Evolutionary conservation across 345 rosid species (phyloP), one percentile per base, ranked within the genome.

Genomic region (Bruguiera sexangula): DNA sequence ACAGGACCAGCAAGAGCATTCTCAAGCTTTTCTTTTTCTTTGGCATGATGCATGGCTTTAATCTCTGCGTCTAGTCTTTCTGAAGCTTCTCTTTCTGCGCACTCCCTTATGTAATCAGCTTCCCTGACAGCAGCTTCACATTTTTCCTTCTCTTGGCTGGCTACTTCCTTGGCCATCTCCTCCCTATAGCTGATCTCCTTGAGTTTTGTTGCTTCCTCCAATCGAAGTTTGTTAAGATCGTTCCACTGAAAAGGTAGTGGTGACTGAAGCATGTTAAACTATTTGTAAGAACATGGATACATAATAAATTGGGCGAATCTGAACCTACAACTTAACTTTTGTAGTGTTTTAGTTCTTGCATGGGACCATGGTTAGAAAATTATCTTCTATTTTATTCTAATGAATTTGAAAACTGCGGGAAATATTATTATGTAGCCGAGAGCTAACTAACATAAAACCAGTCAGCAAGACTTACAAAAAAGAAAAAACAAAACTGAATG

Each of bases 11-110:
- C 78, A 8, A 90, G 87, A 63, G 85, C 93, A 69, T 75, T 78
- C 75, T 87, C 81, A 26, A 94, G 80, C 69, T 77, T 94, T 63
- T 91, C 91, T 73, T 82, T 94, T 75, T 91, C 96, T 79, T 74
- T 91, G 62, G 79, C 79, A 27, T 82, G 86, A 16, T 50, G 85
- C 70, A 36, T 75, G 6, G 85, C 88, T 82, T 81, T 78, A 76
- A 80, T 78, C 80, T 88, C 96, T 6, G 87, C 93, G 31, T 78
- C 83, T 80, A 51, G 75, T 78, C 82, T 88, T 66, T 79, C 80
- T 21, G 83, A 72, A 24, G 82, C 82, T 79, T 89, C 98, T 78
- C 74, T 81, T 34, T 84, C 84, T 3, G 85, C 82, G 63, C 81
- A 58, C 6, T 55, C 64, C 76, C 75, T 88, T 36, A 78, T 69